Conservation (phyloP, 495 filamentous ascomycete species). For the Aspergillus mulundensis region DNA sequence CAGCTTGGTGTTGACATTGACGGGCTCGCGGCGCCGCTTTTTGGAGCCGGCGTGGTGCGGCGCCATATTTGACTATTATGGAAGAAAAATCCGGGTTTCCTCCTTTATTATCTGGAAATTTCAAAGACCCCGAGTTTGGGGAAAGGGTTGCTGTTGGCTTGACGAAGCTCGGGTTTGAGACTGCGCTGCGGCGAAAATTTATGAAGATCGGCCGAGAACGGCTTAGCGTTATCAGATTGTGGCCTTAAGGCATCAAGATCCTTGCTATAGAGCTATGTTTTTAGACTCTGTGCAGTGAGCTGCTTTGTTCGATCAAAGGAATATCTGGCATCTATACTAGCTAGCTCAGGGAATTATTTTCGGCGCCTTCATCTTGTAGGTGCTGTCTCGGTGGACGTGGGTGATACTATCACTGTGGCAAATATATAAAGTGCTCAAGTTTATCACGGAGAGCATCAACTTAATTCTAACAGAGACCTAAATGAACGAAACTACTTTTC, state of each 20-base stretch:
- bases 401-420: too few relatives aligned
- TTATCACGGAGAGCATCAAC: too few relatives aligned
- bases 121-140: neutral
- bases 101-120: neutral
- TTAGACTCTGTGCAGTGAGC: too few relatives aligned
- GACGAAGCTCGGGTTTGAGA: neutral
- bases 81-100: neutral
- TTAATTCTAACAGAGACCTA: too few relatives aligned
- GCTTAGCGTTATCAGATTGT: neutral
- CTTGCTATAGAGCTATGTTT: too few relatives aligned
- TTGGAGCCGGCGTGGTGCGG: conserved; percentile 26
- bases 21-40: conserved; percentile 45
- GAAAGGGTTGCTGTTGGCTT: neutral
- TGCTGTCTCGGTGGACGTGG: too few relatives aligned
- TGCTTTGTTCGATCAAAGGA: too few relatives aligned
- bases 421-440: too few relatives aligned
- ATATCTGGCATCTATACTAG: too few relatives aligned
- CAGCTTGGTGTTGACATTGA: conserved; percentile 45
- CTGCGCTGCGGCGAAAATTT: conserved; percentile 14
- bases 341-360: too few relatives aligned
- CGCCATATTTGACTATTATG: conserved; percentile 19
- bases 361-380: too few relatives aligned
- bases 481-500: too few relatives aligned
- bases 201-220: conserved; percentile 5
- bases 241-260: neutral